A percentile compares a stretch with the other conserved stretches of the same genome.
These are phyloP conservation scores for Aquilaria malaccensis DNA, from an alignment of 345 rosid genomes.

Conservation along the genomic window DNA sequence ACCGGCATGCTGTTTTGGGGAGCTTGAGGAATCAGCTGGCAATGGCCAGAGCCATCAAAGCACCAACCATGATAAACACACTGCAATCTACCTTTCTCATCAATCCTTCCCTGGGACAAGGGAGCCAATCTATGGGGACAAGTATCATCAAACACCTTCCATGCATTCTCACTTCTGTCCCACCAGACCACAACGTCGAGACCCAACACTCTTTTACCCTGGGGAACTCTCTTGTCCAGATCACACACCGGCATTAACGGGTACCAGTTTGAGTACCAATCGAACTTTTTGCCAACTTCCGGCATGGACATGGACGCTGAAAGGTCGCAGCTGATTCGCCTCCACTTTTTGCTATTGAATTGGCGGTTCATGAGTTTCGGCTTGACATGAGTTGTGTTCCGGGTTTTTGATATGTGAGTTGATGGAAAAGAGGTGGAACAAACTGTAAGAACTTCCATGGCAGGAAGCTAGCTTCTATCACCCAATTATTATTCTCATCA, in stretches of 20 bases:
- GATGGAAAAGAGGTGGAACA: no score
- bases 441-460: no score
- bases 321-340: no score
- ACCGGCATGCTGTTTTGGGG: constrained; percentile 74
- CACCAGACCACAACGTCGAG: constrained; percentile 83
- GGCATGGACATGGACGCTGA: no score
- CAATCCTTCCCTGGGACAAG: constrained; percentile 1
- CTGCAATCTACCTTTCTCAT: constrained; percentile 41
- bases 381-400: no score
- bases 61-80: constrained; percentile 97
- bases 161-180: constrained; percentile 53
- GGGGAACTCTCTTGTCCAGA: constrained; percentile 66
- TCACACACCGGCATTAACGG: constrained; percentile 77
- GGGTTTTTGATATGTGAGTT: no score
- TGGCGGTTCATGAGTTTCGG: no score
- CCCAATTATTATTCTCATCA: no score
- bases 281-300: constrained; percentile 36
- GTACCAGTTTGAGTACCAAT: constrained; percentile 67
- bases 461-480: no score
- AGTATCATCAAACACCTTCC: constrained; percentile 7
- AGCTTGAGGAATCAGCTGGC: constrained; percentile 83
- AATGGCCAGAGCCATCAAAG: constrained; percentile 68
- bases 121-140: constrained; percentile 6
- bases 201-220: constrained; percentile 69
- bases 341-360: no score